Evolutionary conservation across 2,329 filamentous ascomycete genomes (phyloP), one percentile per base, ranked within the genome.

Genomic region (Fusarium hostae): DNA sequence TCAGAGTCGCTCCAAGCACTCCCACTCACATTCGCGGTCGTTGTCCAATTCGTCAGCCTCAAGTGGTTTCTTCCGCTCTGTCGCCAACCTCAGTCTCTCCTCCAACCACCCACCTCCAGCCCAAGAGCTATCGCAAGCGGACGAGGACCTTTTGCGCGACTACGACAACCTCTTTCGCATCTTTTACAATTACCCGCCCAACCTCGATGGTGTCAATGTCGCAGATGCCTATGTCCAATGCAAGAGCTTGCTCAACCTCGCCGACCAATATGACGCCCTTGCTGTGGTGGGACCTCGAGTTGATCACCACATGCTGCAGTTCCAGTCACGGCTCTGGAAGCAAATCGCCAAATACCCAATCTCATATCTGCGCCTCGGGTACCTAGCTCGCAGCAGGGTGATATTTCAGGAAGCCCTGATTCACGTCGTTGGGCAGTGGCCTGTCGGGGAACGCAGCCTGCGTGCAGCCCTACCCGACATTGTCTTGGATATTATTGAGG

Each of bases 261-360:
- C 94, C n/a, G 95, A 98, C 81, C 94, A 96, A 84, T 98, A 98
- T 83, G 95, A 97, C 79, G 94, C 95, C 18, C 87, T 98, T 16
- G 87, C 91, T 34, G 94, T 98, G 20, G 94, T 97, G 12, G 95
- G 95, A 1, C 93, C 94, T 3, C 89, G 95, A 40, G 93, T 98
- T 47, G 95, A 98, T 81, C 95, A 98, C 82, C 95, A 98, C 80
- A 86, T 98, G 18, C 85, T 98, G 20, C 94, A 96, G 75, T 98
- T 98, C 80, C 94, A 96, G 76, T 93, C 92, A 26, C 89, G 94
- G 3, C 87, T 98, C 5, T 98, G 95, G 92, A 97, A 96, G 81
- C 95, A 98, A 81, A 97, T 98, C 70, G 94, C 95, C 57, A 98
- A 97, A 82, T 98, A 98, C 78, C 95, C 95, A 16, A 93, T 96